phyloP scores from a whole-genome alignment of 176 grass and related monocot species.

The Echinochloa phyllopogon region DNA sequence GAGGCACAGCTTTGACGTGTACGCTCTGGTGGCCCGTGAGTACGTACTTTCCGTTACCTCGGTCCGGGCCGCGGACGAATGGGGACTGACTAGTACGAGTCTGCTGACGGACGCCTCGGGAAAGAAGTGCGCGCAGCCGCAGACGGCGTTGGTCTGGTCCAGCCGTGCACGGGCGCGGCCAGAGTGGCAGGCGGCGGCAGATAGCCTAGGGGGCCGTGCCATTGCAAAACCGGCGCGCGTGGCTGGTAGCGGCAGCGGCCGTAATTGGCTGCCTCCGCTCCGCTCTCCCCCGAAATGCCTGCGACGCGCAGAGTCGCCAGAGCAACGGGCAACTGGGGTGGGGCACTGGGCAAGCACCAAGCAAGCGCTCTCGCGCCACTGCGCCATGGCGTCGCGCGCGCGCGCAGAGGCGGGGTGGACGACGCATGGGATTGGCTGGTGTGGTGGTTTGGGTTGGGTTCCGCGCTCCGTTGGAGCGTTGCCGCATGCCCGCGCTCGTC shows the following conservation, averaged over 20 bases:
- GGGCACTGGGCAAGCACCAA: no score
- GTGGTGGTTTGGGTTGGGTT: no score
- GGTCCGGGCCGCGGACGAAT: slow-evolving; percentile 16
- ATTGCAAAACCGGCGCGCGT: not conserved
- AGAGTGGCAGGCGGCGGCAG: not conserved
- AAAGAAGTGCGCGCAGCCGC: slow-evolving; percentile 11
- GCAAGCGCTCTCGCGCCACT: no score
- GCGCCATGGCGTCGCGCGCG: not conserved
- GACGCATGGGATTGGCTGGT: not conserved
- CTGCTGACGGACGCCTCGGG: slow-evolving; percentile 31
- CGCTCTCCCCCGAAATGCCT: slow-evolving; percentile 15
- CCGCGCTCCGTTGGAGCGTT: slow-evolving; percentile 16
- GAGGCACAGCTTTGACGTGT: not conserved
- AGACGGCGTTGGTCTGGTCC: slow-evolving; percentile 40
- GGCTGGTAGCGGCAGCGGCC: not conserved
- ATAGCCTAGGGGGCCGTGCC: slow-evolving; percentile 14
- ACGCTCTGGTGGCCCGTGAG: slow-evolving; percentile 16
- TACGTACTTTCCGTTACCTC: slow-evolving; percentile 39
- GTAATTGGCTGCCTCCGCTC: not conserved
- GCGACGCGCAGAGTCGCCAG: not conserved
- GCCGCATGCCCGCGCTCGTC: not conserved
- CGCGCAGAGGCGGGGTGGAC: not conserved
- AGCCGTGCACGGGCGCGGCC: not conserved
- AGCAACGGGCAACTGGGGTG: not conserved
- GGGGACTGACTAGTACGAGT: not conserved